Percentiles rank a stretch among this genome's conserved stretches.
Evolutionary conservation across 257 asterid genomes (phyloP).

Genomic region (Solanum piurae): DNA sequence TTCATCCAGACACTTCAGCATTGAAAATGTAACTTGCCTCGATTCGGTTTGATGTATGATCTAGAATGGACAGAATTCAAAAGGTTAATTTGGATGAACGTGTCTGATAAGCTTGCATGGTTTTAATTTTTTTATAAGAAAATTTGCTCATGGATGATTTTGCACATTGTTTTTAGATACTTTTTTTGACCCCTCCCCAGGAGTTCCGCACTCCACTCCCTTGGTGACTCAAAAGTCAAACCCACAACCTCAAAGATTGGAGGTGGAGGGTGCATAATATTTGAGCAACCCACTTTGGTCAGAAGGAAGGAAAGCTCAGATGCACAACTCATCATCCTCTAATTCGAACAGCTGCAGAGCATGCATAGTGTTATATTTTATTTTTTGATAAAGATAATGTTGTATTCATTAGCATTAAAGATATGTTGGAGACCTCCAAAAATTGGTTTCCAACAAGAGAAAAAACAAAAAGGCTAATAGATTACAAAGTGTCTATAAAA

Average conservation of each 20-base stretch:
- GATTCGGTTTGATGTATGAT: not conserved
- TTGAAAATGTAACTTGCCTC: not conserved
- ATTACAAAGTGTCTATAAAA: no score
- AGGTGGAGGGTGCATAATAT: not conserved
- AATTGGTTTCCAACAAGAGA: no score
- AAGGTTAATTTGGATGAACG: not conserved
- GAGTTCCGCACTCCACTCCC: not conserved
- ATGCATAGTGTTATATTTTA: not conserved
- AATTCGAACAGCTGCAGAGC: not conserved
- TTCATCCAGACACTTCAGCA: not conserved
- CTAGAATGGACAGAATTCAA: not conserved
- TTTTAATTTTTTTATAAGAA: not conserved
- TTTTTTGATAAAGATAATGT: no score
- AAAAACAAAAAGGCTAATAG: no score
- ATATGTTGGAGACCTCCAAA: no score
- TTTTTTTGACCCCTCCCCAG: not conserved
- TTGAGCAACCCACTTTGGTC: not conserved
- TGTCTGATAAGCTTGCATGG: not conserved
- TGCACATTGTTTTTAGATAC: not conserved
- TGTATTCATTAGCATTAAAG: no score
- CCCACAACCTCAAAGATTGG: not conserved
- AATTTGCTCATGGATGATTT: not conserved
- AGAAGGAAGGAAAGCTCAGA: not conserved
- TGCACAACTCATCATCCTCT: not conserved
- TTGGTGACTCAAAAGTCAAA: not conserved